phyloP scores from a whole-genome alignment of 495 filamentous ascomycete genomes.

The Neurospora terricola region DNA sequence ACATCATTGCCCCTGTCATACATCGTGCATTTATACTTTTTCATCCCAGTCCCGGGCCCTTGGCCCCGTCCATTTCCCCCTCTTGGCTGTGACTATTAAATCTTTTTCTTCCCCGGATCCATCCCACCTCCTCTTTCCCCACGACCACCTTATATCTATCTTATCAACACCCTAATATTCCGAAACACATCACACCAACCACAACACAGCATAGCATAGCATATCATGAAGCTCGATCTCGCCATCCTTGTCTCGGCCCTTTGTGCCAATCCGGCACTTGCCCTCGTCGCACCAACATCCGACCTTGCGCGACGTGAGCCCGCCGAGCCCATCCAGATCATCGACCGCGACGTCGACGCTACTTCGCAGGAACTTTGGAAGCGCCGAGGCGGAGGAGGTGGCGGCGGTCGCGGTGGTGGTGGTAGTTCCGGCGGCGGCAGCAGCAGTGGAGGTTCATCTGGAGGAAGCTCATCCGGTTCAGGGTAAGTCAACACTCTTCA shows the following conservation, averaged over 20 bases:
- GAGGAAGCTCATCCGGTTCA: constrained; percentile 8
- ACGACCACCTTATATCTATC: neutral
- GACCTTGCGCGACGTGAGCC: constrained; percentile 12
- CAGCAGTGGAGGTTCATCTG: constrained; percentile 27
- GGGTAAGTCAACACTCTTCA: constrained; percentile 5
- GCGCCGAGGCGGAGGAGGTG: constrained; percentile 45
- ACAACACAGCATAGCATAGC: neutral
- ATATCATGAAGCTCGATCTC: neutral
- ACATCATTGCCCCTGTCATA: neutral
- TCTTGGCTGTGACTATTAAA: neutral
- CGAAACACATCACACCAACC: neutral
- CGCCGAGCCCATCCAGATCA: constrained; percentile 12
- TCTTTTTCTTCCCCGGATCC: neutral
- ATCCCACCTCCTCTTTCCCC: neutral
- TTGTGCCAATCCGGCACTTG: neutral
- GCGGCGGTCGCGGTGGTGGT: constrained; percentile 41
- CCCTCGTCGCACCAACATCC: neutral
- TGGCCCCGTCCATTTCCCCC: neutral
- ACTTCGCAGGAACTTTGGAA: constrained; percentile 40
- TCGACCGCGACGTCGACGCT: constrained; percentile 11
- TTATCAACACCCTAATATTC: neutral
- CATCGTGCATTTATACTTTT: neutral
- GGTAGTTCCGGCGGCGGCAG: constrained; percentile 26
- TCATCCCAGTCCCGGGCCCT: neutral
- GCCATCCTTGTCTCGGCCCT: constrained; percentile 2